Evolutionary conservation across 768 basidiomycete species (phyloP), one percentile per base, ranked within the genome.

Genomic region (Podaxis sp.): DNA sequence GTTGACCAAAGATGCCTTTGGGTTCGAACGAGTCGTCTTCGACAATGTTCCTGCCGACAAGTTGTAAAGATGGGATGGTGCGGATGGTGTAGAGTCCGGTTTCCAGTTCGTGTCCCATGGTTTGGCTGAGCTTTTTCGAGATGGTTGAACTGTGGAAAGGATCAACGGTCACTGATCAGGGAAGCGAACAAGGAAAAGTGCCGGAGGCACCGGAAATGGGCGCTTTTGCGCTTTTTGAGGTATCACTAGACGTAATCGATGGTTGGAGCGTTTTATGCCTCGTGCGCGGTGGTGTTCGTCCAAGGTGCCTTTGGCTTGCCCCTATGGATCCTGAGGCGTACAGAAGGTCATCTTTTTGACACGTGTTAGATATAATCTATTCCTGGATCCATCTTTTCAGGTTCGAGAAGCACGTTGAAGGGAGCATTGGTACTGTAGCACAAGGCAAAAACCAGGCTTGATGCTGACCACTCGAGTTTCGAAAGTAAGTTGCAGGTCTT

Each of bases 71-170:
- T 2, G 61, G 54, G 13, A 56, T 17, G 7, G 54, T 56, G 13
- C 61, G 61, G 36, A 62, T 51, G 24, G 61, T 62, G 38, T 62
- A 62, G 13, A 56, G 48, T 22, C 61, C 61, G 11, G 26, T 62
- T 37, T 38, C 54, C 11, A 56, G 38, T 24, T 37, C 33, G 30
- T 55, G 37, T 4, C 20, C n/a, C 54, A 55, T 55, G 5, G 44
- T 3, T 24, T 24, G 48, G n/a, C 2, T 7, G 48, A 4, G 49
- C 30, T 33, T 33, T 33, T 10, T 33, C 26, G 49, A 50, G 26
- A 15, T 22, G 20, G 49, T 50, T 26, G 49, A 22, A 50, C 26
- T 12, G 12, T 46, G 20, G 20, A 46, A 46, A 22, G 10, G 44
- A 20, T 46, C 17, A 22, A 8, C 7, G 44, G 44, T 46, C 2